Conservation (phyloP, 2,329 filamentous ascomycete genomes). For the Tricladium varicosporioides region DNA sequence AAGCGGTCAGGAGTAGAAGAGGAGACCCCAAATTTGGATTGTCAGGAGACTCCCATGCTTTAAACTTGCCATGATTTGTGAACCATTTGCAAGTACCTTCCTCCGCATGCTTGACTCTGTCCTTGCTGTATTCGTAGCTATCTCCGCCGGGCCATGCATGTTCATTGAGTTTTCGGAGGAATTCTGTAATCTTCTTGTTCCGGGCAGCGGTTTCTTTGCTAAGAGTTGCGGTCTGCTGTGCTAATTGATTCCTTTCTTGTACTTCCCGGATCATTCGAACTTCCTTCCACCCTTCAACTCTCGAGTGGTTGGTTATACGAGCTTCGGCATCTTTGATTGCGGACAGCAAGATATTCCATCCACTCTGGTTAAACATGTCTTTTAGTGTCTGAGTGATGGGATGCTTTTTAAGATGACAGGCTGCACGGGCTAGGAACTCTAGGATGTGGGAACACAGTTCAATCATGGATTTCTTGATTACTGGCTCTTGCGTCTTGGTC, state of each 20-base stretch:
- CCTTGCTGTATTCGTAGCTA: constrained; percentile 5
- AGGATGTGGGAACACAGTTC: constrained; percentile 2
- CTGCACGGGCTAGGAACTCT: constrained; percentile 4
- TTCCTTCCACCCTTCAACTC: background rate
- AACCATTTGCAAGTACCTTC: constrained; percentile 36
- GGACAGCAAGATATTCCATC: constrained; percentile 4
- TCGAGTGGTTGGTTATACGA: background rate
- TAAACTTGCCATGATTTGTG: constrained; percentile 32
- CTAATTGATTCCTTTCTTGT: background rate
- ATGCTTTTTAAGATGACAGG: constrained; percentile 2
- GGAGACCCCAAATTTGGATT: constrained; percentile 21
- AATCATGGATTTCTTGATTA: constrained; percentile 3
- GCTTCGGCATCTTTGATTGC: background rate
- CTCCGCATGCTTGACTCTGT: constrained; percentile 13
- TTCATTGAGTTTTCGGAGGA: constrained; percentile 4
- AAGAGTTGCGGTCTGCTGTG: constrained; percentile 1
- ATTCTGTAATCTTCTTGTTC: constrained; percentile 1
- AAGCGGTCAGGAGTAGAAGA: constrained; percentile 36
- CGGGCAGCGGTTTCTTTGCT: constrained; percentile 3
- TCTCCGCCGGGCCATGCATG: constrained; percentile 6
- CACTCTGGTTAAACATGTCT: constrained; percentile 7
- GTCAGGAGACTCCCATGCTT: constrained; percentile 29
- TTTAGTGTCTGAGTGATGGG: background rate
- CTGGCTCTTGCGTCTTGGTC: background rate
- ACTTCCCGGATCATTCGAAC: background rate